Conservation (phyloP, 257 asterid genomes). For the Pogostemon cablin region DNA sequence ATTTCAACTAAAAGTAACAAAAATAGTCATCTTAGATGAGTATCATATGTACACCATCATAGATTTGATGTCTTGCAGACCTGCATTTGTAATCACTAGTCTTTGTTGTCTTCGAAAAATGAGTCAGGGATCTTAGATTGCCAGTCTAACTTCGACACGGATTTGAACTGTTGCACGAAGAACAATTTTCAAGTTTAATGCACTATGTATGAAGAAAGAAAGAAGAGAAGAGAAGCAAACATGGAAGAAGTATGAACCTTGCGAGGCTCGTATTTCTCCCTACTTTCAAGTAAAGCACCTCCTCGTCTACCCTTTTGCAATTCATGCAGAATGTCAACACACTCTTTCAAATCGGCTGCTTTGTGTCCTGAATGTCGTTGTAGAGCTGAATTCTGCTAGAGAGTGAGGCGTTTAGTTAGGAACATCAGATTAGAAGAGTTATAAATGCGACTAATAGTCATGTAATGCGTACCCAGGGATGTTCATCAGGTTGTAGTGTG, state of each 20-base stretch:
- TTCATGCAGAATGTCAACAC: conserved; percentile 60
- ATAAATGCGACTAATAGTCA: neutral
- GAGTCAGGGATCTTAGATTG: conserved; percentile 50
- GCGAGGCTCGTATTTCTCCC: conserved; percentile 72
- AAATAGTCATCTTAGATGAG: neutral
- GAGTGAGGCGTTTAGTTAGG: neutral
- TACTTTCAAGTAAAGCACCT: conserved; percentile 51
- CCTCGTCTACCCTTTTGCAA: conserved; percentile 67
- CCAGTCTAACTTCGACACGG: conserved; percentile 49
- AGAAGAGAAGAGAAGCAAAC: neutral
- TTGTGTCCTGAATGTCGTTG: conserved; percentile 57
- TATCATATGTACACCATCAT: conserved; percentile 32
- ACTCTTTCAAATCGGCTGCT: conserved; percentile 63
- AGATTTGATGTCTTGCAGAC: conserved; percentile 37
- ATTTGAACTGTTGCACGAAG: conserved; percentile 60
- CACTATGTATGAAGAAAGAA: neutral
- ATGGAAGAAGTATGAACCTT: conserved; percentile 45
- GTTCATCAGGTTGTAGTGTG: conserved; percentile 57
- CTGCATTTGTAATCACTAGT: conserved; percentile 1
- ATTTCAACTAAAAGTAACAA: neutral
- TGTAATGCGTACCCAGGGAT: conserved; percentile 71
- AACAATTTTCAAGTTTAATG: conserved; percentile 8
- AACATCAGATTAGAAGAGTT: neutral
- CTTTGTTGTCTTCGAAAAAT: conserved; percentile 48
- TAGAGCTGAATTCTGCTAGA: conserved; percentile 43